A percentile compares a stretch with the other conserved stretches of the same genome.
These are phyloP conservation scores for Pestalotiopsis sp. DNA, from an alignment of 2,329 filamentous ascomycete genomes.

Conservation along the genomic window DNA sequence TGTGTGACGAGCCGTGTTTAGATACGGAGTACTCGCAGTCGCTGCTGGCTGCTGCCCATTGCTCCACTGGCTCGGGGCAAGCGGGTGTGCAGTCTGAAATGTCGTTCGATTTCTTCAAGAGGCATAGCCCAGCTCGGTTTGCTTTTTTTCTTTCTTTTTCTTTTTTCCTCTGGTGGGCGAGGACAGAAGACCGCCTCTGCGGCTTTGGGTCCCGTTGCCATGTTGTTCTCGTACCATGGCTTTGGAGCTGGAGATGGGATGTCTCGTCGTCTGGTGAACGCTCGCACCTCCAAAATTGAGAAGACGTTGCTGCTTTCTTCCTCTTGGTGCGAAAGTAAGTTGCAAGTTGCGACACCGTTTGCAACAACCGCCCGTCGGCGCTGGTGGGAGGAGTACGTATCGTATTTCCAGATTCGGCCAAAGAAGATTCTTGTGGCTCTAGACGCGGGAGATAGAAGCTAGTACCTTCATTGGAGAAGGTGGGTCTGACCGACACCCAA, in stretches of 20 bases:
- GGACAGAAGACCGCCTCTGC: background rate
- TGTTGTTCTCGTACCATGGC: background rate
- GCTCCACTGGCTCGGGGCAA: background rate
- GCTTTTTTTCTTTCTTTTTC: background rate
- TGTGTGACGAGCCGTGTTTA: conserved; percentile 26
- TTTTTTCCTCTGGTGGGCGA: background rate
- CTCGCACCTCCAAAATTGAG: background rate
- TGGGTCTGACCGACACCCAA: conserved; percentile 2
- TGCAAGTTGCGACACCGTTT: background rate
- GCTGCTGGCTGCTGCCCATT: background rate
- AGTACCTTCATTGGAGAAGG: conserved; percentile 5
- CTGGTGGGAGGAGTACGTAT: background rate
- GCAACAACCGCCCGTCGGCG: background rate
- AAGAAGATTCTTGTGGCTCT: background rate
- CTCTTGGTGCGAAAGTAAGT: background rate
- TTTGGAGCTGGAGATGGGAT: background rate
- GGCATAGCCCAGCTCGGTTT: background rate
- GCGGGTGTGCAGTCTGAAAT: background rate
- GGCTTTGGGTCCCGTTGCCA: background rate
- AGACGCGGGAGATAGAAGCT: conserved; percentile 2
- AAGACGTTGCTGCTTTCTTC: background rate
- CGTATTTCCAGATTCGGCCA: background rate
- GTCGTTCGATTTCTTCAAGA: background rate
- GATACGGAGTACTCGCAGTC: conserved; percentile 10
- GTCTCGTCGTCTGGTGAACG: background rate